Evolutionary conservation across 805 yeast genomes (phyloP).

Genomic region (Yamadazyma kitorensis): DNA sequence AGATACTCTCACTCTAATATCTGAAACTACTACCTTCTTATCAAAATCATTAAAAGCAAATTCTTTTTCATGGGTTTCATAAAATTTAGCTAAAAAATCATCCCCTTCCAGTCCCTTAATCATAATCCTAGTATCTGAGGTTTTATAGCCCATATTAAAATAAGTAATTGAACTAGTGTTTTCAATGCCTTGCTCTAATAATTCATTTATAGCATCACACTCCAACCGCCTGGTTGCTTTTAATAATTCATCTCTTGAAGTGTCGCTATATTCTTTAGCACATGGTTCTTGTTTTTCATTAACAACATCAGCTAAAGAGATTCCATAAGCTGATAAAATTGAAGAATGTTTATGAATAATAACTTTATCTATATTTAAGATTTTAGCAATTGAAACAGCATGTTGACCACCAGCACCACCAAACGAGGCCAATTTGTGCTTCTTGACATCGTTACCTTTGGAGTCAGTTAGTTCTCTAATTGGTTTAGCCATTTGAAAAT

Average conservation of each 20-base stretch:
- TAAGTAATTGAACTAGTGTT: conserved; percentile 7
- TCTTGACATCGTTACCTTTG: conserved; percentile 64
- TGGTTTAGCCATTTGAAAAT: conserved; percentile 86
- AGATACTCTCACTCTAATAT: conserved; percentile 67
- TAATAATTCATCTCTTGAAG: conserved; percentile 17
- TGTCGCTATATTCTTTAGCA: conserved; percentile 38
- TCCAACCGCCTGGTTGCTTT: conserved; percentile 8
- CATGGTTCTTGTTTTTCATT: conserved; percentile 75
- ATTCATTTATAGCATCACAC: conserved; percentile 7
- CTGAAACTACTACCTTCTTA: conserved; percentile 63
- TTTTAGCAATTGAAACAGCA: conserved; percentile 73
- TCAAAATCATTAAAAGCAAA: conserved; percentile 64
- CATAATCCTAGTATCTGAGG: conserved; percentile 29
- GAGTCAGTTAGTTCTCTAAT: conserved; percentile 83
- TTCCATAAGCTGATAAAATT: conserved; percentile 83
- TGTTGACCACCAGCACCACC: conserved; percentile 97
- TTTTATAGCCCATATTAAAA: conserved; percentile 20
- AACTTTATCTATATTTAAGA: conserved; percentile 65
- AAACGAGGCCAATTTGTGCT: conserved; percentile 74
- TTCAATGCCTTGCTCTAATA: conserved; percentile 14
- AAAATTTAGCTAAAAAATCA: conserved; percentile 47
- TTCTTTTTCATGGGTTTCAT: conserved; percentile 59
- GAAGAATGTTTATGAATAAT: conserved; percentile 80
- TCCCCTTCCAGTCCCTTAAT: conserved; percentile 16
- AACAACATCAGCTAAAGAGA: conserved; percentile 82